phyloP scores from a whole-genome alignment of 23 red algal genomes.

The Gracilariopsis chorda region DNA sequence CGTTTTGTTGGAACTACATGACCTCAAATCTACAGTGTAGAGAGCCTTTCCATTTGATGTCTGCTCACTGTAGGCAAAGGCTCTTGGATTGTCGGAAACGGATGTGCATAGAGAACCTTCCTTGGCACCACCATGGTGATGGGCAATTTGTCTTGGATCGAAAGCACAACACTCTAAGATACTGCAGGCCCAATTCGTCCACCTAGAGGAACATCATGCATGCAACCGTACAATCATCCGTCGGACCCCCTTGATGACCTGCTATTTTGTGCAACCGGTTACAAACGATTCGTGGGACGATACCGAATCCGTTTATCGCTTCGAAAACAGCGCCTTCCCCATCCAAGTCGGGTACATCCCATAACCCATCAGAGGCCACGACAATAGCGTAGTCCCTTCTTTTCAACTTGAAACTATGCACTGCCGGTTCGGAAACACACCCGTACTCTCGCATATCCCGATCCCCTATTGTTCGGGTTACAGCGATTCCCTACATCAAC shows the following conservation, averaged over 20 bases:
- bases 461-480: conserved; percentile 50
- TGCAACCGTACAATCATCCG: conserved; percentile 49
- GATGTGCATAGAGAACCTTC: too few species aligned
- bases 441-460: conserved; percentile 51
- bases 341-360: conserved; percentile 20
- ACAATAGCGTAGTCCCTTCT: conserved; percentile 37
- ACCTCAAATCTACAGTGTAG: too few species aligned
- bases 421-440: conserved; percentile 37
- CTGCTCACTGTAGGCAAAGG: too few species aligned
- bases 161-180: too few species aligned
- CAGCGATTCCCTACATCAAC: conserved; percentile 48
- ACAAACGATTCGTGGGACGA: conserved; percentile 6
- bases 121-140: too few species aligned
- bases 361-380: conserved; percentile 45
- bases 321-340: neutral
- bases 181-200: too few species aligned
- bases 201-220: conserved; percentile 33
- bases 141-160: too few species aligned
- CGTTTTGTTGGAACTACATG: too few species aligned
- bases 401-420: conserved; percentile 4
- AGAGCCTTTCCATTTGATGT: too few species aligned
- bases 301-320: conserved; percentile 10
- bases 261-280: conserved; percentile 1
- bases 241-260: neutral
- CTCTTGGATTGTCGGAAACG: too few species aligned